These are phyloP conservation scores for Stylosanthes scabra DNA, from an alignment of 331 rosid genomes.

Conservation along the genomic window DNA sequence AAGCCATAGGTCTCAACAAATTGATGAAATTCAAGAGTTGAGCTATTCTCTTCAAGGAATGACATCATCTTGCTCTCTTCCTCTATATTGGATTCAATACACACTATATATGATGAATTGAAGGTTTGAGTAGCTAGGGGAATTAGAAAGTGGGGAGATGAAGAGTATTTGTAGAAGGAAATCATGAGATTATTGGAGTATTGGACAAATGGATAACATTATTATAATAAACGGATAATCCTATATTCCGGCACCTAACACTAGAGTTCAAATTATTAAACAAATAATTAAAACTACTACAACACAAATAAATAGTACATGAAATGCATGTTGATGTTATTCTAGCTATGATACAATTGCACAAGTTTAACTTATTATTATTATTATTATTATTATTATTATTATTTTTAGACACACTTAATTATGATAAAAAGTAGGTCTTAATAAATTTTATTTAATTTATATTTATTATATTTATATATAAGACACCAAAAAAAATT, in stretches of 20 bases:
- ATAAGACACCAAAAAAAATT: no score
- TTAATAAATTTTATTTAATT: no score
- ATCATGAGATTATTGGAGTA: background rate
- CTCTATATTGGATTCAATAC: background rate
- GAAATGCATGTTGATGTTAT: no score
- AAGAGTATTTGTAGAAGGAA: constrained; percentile 19
- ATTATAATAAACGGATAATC: background rate
- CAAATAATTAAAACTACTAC: no score
- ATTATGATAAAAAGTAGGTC: no score
- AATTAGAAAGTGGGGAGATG: background rate
- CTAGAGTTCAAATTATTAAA: background rate
- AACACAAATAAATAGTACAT: no score
- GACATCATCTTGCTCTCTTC: constrained; percentile 26
- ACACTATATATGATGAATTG: no score
- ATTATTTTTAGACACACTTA: no score
- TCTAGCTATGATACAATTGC: background rate
- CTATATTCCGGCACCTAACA: background rate
- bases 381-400: no score
- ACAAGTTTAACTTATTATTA: no score
- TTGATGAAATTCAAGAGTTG: constrained; percentile 22
- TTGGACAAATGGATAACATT: constrained; percentile 8
- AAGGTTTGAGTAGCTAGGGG: no score
- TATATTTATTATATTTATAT: no score
- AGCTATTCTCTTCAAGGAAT: constrained; percentile 19
- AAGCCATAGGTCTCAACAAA: constrained; percentile 26